Conservation (phyloP, 805 yeast genomes). For the Metschnikowia reukaufii region DNA sequence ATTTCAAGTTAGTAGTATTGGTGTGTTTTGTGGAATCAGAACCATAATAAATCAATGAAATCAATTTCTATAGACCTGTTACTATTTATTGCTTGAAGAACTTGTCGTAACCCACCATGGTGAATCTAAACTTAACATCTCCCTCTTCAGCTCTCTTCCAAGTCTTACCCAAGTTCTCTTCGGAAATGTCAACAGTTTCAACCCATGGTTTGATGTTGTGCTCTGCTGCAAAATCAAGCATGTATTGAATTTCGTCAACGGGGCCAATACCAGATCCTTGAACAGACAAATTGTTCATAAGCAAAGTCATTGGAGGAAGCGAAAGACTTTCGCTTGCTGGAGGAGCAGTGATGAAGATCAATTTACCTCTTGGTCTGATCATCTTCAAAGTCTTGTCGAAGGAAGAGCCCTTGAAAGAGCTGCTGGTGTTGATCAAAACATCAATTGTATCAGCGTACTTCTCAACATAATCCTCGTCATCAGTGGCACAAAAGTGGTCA, state of each 20-base stretch:
- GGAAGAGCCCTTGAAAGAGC: constrained; percentile 21
- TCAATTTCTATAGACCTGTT: no score
- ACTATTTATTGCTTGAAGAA: constrained; percentile 13
- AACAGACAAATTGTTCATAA: constrained; percentile 17
- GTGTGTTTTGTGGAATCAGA: no score
- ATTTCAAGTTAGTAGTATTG: no score
- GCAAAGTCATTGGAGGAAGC: constrained; percentile 13
- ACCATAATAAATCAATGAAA: no score
- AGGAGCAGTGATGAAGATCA: constrained; percentile 20
- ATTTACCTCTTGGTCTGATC: constrained; percentile 19
- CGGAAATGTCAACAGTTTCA: constrained; percentile 20
- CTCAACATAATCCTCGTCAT: constrained; percentile 23
- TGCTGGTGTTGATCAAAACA: constrained; percentile 18
- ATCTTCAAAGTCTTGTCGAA: constrained; percentile 16
- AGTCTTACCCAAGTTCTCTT: constrained; percentile 17
- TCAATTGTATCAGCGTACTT: constrained; percentile 16
- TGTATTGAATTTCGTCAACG: constrained; percentile 17
- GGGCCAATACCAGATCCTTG: constrained; percentile 20
- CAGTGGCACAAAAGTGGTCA: constrained; percentile 32
- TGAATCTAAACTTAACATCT: constrained; percentile 20
- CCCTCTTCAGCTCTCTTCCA: constrained; percentile 19
- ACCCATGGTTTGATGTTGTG: constrained; percentile 21
- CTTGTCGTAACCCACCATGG: constrained; percentile 21
- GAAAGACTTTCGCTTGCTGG: constrained; percentile 13
- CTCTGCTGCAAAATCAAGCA: constrained; percentile 22